Percentiles rank a stretch among this genome's conserved stretches.
phyloP scores from a whole-genome alignment of 192 early-diverging fungal species.

The Jimgerdemannia lactiflua region DNA sequence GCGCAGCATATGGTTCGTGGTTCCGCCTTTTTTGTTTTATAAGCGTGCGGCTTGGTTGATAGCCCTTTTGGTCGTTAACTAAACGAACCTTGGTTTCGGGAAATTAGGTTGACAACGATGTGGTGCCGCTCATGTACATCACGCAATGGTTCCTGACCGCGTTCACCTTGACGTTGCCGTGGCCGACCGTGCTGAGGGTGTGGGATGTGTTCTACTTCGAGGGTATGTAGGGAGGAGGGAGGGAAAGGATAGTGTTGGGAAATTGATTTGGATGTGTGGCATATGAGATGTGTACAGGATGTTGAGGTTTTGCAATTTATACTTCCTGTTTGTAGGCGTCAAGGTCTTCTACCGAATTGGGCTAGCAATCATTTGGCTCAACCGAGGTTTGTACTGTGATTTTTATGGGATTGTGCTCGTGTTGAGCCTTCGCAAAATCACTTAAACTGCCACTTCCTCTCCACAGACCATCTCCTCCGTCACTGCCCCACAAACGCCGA shows the following conservation, averaged over 20 bases:
- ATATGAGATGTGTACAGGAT: background rate
- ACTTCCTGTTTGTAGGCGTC: slow-evolving; percentile 43
- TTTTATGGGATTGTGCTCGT: too few relatives aligned
- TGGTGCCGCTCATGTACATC: slow-evolving; percentile 86
- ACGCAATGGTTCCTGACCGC: slow-evolving; percentile 94
- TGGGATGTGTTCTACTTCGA: slow-evolving; percentile 93
- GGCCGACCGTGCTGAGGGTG: slow-evolving; percentile 81
- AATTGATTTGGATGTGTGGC: too few relatives aligned
- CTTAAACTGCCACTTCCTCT: too few relatives aligned
- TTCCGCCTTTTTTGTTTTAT: background rate
- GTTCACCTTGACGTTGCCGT: slow-evolving; percentile 85
- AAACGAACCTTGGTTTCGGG: too few relatives aligned
- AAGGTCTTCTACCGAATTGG: slow-evolving; percentile 85
- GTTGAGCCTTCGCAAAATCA: background rate
- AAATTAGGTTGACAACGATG: slow-evolving; percentile 60
- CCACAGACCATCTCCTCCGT: slow-evolving; percentile 56
- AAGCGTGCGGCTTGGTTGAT: too few relatives aligned
- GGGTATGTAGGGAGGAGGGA: slow-evolving; percentile 29
- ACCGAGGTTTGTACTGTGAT: slow-evolving; percentile 29
- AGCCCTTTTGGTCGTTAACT: too few relatives aligned
- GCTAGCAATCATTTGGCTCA: slow-evolving; percentile 63
- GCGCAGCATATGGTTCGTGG: slow-evolving; percentile 62
- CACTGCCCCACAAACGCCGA: slow-evolving; percentile 77
- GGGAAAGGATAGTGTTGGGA: too few relatives aligned
- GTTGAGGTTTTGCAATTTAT: background rate